A percentile compares a stretch with the other conserved stretches of the same genome.
These are phyloP conservation scores for Nothopassalora personata DNA, from an alignment of 2,329 filamentous ascomycete genomes.

Conservation along the genomic window DNA sequence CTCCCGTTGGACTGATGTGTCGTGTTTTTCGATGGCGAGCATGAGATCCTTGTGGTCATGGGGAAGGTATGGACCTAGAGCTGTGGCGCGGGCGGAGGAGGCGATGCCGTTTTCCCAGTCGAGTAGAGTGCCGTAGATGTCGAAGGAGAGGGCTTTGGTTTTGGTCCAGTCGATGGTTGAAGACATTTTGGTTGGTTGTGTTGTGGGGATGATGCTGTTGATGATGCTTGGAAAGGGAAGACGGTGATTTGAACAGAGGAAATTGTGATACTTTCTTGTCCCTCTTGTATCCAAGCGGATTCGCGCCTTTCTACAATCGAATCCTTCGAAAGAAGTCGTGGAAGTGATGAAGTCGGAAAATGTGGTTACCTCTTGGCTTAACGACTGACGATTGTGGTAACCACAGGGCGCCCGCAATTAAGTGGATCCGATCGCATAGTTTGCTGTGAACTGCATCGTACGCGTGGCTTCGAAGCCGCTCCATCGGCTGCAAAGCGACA, in stretches of 20 bases:
- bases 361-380: neutral
- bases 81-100: conserved; percentile 44
- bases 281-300: too few species aligned
- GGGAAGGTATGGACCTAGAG: conserved; percentile 45
- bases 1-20: conserved; percentile 46
- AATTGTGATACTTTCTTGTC: too few species aligned
- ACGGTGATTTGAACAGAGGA: neutral
- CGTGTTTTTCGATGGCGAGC: conserved; percentile 43
- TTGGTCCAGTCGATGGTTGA: conserved; percentile 26
- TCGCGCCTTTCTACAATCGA: too few species aligned
- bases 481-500: neutral
- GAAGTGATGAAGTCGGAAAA: neutral
- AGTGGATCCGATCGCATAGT: neutral
- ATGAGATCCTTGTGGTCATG: conserved; percentile 41
- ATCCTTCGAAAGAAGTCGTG: neutral
- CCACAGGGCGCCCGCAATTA: neutral
- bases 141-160: conserved; percentile 58
- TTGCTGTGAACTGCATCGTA: neutral
- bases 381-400: neutral
- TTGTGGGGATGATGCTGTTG: neutral
- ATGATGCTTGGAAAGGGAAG: neutral
- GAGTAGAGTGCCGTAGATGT: conserved; percentile 74
- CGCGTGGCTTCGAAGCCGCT: neutral
- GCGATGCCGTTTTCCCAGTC: conserved; percentile 70
- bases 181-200: conserved; percentile 14